Percentiles rank a stretch among this genome's conserved stretches.
phyloP scores from a whole-genome alignment of 495 filamentous ascomycete genomes.

The Penicillium goetzii region DNA sequence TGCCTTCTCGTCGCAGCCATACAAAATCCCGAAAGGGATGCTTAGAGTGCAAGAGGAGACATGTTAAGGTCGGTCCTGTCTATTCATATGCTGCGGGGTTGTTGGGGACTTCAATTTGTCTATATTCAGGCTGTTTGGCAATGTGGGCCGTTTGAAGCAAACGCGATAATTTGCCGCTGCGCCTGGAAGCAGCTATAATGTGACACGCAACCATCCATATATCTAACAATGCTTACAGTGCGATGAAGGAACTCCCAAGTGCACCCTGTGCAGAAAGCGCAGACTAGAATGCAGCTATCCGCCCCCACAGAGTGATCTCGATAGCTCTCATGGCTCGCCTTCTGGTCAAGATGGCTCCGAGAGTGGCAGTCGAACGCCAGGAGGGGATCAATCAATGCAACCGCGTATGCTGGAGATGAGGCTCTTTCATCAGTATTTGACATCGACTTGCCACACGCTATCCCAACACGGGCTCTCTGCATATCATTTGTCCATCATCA shows the following conservation, averaged over 20 bases:
- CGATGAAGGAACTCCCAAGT: conserved; percentile 41
- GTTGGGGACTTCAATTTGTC: neutral
- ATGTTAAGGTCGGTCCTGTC: conserved; percentile 40
- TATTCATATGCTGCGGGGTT: neutral
- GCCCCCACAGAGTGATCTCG: conserved; percentile 27
- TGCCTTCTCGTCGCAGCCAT: conserved; percentile 40
- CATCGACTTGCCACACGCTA: conserved; percentile 39
- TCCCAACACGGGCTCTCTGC: conserved; percentile 33
- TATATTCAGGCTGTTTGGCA: neutral
- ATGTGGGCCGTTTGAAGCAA: neutral
- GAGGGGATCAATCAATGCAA: conserved; percentile 20
- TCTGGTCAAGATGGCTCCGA: conserved; percentile 31
- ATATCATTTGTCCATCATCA: conserved; percentile 45
- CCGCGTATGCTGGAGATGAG: conserved; percentile 45
- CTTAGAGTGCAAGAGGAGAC: conserved; percentile 43
- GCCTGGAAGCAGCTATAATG: neutral
- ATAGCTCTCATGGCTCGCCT: conserved; percentile 31
- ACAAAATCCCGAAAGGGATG: conserved; percentile 47
- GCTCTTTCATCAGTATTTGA: conserved; percentile 46
- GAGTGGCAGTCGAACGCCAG: conserved; percentile 15
- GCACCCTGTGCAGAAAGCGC: conserved; percentile 42
- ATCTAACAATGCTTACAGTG: conserved; percentile 34
- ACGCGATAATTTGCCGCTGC: neutral
- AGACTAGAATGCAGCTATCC: conserved; percentile 45
- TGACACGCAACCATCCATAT: neutral